A percentile compares a stretch with the other conserved stretches of the same genome.
phyloP scores from a whole-genome alignment of 768 basidiomycete species.

The Suillus variegatus region DNA sequence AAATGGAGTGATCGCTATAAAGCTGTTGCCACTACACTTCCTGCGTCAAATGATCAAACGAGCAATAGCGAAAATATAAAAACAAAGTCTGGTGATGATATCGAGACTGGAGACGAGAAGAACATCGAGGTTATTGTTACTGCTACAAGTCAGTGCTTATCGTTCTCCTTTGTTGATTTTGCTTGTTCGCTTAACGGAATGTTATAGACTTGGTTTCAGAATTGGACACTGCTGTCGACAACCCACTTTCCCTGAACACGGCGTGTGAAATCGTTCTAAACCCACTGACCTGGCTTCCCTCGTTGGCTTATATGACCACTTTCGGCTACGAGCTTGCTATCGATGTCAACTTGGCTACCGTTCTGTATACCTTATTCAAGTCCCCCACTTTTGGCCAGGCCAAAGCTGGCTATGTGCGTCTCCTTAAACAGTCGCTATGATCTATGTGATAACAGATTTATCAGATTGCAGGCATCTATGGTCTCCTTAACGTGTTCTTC shows the following conservation, averaged over 20 bases:
- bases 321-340: conserved; percentile 62
- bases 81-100: conserved; percentile 23
- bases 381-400: conserved; percentile 44
- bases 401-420: conserved; percentile 53
- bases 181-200: background rate
- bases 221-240: conserved; percentile 47
- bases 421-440: conserved; percentile 20
- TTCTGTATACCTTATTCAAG: conserved; percentile 42
- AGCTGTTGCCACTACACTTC: conserved; percentile 30
- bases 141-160: conserved; percentile 10
- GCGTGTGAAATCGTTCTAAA: conserved; percentile 36
- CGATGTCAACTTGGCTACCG: conserved; percentile 52
- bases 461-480: conserved; percentile 34
- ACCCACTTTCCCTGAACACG: conserved; percentile 39
- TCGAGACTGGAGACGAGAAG: conserved; percentile 30
- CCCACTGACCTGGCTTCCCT: conserved; percentile 57
- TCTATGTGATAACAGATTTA: conserved; percentile 4
- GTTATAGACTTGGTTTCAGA: conserved; percentile 28
- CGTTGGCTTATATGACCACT: conserved; percentile 52
- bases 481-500: conserved; percentile 53
- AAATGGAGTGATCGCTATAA: conserved; percentile 51
- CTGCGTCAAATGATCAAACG: background rate
- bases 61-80: conserved; percentile 19
- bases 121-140: conserved; percentile 22
- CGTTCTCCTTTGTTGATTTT: background rate